Conservation (phyloP, 371 early-diverging fungal species). For the Syncephalastrum sp. region DNA sequence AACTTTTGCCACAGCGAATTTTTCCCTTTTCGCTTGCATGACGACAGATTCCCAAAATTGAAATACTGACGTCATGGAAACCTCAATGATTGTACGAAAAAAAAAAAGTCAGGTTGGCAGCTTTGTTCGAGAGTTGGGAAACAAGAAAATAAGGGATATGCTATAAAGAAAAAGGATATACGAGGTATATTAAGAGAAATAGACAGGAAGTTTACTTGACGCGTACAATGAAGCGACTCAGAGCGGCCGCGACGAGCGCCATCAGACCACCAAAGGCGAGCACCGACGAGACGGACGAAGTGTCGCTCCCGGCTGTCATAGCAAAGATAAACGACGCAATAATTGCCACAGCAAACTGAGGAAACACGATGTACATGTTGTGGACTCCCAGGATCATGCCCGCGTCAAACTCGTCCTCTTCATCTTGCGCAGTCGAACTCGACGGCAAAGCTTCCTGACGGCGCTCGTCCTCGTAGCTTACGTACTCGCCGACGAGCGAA, state of each 20-base stretch:
- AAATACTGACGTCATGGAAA: no score
- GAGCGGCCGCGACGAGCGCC: slow-evolving; percentile 59
- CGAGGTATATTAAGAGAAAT: neutral
- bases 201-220: slow-evolving; percentile 34
- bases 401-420: slow-evolving; percentile 42
- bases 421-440: slow-evolving; percentile 17
- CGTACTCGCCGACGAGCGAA: slow-evolving; percentile 72
- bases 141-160: neutral
- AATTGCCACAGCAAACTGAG: slow-evolving; percentile 70
- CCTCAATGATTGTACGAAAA: no score
- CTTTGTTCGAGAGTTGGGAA: slow-evolving; percentile 1
- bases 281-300: slow-evolving; percentile 43
- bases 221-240: slow-evolving; percentile 45
- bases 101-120: no score
- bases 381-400: slow-evolving; percentile 81
- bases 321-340: slow-evolving; percentile 57
- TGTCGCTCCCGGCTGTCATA: slow-evolving; percentile 18
- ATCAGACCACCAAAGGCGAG: slow-evolving; percentile 66
- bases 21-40: no score
- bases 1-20: no score
- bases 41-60: no score
- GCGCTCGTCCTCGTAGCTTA: slow-evolving; percentile 48
- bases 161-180: slow-evolving; percentile 1
- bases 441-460: slow-evolving; percentile 8
- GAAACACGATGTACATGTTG: slow-evolving; percentile 82